These are phyloP conservation scores for Nannochloris sp. DNA, from an alignment of 139 green algal species.

Conservation along the genomic window DNA sequence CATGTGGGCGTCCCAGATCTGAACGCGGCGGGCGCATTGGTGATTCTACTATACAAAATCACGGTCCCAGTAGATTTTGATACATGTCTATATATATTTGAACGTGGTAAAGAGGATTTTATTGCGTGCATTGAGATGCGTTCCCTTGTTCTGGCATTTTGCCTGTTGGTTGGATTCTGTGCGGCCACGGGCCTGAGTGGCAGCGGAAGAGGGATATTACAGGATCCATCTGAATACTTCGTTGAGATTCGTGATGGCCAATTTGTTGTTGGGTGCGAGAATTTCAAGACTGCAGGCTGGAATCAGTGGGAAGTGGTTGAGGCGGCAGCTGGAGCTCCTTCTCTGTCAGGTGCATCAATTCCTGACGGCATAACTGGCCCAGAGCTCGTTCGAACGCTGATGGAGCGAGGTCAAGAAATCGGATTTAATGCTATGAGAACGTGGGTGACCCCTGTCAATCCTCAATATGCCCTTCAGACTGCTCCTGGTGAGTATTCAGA, in stretches of 20 bases:
- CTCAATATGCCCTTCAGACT: slow-evolving; percentile 31
- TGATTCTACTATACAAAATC: too few relatives aligned
- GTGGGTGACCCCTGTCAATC: slow-evolving; percentile 28
- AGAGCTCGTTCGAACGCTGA: slow-evolving; percentile 32
- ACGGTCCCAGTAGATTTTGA: too few relatives aligned
- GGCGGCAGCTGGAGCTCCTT: slow-evolving; percentile 39
- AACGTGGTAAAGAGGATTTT: too few relatives aligned
- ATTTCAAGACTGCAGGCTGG: slow-evolving; percentile 13
- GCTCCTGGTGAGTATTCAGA: slow-evolving; percentile 39
- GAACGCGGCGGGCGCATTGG: too few relatives aligned
- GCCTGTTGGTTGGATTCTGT: neutral
- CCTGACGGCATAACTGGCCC: slow-evolving; percentile 29
- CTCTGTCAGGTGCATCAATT: slow-evolving; percentile 31
- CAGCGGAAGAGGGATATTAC: neutral
- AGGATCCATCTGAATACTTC: slow-evolving; percentile 15
- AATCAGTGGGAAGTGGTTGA: slow-evolving; percentile 49
- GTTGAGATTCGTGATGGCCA: slow-evolving; percentile 21
- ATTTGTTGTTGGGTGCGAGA: slow-evolving; percentile 22
- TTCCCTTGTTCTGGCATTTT: neutral
- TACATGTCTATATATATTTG: too few relatives aligned
- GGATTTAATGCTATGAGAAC: slow-evolving; percentile 40
- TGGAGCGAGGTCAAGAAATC: slow-evolving; percentile 16
- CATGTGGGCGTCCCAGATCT: too few relatives aligned
- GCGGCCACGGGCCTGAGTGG: neutral
- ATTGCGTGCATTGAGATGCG: too few relatives aligned